Evolutionary conservation across 192 early-diverging fungal genomes (phyloP).

Genomic region (Podila clonocystis): DNA sequence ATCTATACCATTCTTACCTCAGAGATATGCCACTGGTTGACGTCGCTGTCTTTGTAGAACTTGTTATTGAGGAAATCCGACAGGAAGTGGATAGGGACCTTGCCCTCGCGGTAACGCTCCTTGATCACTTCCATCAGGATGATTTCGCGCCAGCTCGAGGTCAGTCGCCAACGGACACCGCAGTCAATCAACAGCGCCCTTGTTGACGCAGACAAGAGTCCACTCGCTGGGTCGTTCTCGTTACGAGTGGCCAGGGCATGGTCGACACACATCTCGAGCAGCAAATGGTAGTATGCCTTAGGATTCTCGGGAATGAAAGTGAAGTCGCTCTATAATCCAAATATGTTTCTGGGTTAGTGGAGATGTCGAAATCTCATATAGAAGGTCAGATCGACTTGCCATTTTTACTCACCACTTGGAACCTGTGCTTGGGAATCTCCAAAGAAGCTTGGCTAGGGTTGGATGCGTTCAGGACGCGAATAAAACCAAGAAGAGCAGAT

Average conservation of each 20-base stretch:
- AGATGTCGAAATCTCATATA: too few species aligned
- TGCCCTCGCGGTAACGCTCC: slow-evolving; percentile 51
- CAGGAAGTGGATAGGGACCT: slow-evolving; percentile 33
- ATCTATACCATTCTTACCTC: slow-evolving; percentile 53
- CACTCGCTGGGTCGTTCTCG: slow-evolving; percentile 48
- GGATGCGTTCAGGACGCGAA: slow-evolving; percentile 31
- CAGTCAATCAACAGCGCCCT: slow-evolving; percentile 72
- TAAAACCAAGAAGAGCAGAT: slow-evolving; percentile 22
- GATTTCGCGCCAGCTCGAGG: slow-evolving; percentile 60
- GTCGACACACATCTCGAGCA: slow-evolving; percentile 72
- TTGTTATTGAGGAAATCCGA: slow-evolving; percentile 48
- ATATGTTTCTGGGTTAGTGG: too few species aligned
- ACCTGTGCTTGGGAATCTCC: slow-evolving; percentile 27
- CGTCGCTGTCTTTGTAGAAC: slow-evolving; percentile 56
- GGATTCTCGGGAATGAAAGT: slow-evolving; percentile 68
- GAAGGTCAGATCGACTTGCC: too few species aligned
- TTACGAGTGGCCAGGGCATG: slow-evolving; percentile 56
- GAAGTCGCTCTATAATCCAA: slow-evolving; percentile 46
- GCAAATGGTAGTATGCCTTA: slow-evolving; percentile 64
- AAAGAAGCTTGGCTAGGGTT: slow-evolving; percentile 13
- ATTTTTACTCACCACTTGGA: slow-evolving; percentile 18
- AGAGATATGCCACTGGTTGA: slow-evolving; percentile 63
- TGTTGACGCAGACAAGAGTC: slow-evolving; percentile 62
- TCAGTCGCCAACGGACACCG: slow-evolving; percentile 73
- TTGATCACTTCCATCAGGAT: slow-evolving; percentile 60